Base-by-base conservation (phyloP, 306 rosid species). In the Castanospermum australe region DNA sequence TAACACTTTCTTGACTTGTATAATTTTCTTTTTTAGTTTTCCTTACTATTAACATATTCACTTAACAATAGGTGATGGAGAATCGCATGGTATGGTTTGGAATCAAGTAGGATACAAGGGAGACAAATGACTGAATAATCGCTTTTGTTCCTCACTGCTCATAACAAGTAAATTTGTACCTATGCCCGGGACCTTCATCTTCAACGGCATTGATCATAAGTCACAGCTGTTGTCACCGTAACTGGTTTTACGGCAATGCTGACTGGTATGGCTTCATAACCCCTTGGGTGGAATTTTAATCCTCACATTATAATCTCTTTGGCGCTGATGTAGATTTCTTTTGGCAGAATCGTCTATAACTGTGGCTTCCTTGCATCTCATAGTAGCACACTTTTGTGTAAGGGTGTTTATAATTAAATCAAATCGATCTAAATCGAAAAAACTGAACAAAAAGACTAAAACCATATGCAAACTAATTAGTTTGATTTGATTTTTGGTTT, bases 91-190 rank as follows among this genome's bases (percentile, higher is more conserved):
- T 12, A 63, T 57, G 32, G 5, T 12, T 6, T 18, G 59, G 33
- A 50, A 63, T 48, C 70, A 33, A 50, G 28, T 35, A 38, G 42
- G 9, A 8, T 38, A 38, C 7, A 1, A 38, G 8, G 9, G 42
- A 38, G 1, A 38, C 9, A 5, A 38, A 38, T 8, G 5, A 6
- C 5, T 1, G 5, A 4, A 38, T 0, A 8, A 8, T 38, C 5
- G 1, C 41, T 52, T 61, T 54, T 36, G 69, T 67, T 54, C 24
- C 56, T 64, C 11, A 73, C 96, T 92, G 98, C 96, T 95, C 55
- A 90, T 93, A 82, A 95, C 99, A 80, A 90, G 90, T 67, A 98
- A 95, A 56, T 95, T 95, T 79, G 97, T 95, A 76, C 98, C 99
- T 20, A 85, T 95, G 91, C 84, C 92, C 21, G 98, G 96, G 51